A percentile compares a stretch with the other conserved stretches of the same genome.
These are phyloP conservation scores for Calonectria honghensis DNA, from an alignment of 2,329 filamentous ascomycete species.

Conservation along the genomic window DNA sequence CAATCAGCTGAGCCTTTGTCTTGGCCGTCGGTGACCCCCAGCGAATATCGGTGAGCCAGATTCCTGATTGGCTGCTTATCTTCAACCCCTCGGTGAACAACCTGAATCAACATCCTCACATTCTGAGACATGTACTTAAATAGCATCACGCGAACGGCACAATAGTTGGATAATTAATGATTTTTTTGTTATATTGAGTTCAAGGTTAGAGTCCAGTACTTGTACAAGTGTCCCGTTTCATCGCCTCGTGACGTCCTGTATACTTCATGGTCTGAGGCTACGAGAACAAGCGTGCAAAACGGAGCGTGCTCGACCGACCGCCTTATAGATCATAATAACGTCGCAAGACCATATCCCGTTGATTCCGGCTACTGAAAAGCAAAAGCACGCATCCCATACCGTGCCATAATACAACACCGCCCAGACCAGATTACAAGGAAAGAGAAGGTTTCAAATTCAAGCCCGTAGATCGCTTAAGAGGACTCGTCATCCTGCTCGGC, in stretches of 20 bases:
- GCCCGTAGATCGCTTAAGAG: slow-evolving; percentile 53
- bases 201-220: slow-evolving; percentile 50
- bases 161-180: not conserved
- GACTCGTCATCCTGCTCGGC: slow-evolving; percentile 77
- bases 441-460: slow-evolving; percentile 47
- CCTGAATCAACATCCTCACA: not conserved
- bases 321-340: slow-evolving; percentile 58
- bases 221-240: slow-evolving; percentile 58
- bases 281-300: slow-evolving; percentile 46
- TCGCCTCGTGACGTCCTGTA: slow-evolving; percentile 51
- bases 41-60: not conserved
- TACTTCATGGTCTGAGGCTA: slow-evolving; percentile 53
- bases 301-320: slow-evolving; percentile 52
- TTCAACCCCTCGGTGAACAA: not conserved
- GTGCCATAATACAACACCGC: slow-evolving; percentile 66
- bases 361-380: slow-evolving; percentile 59
- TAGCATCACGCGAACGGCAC: not conserved
- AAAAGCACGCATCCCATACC: slow-evolving; percentile 63
- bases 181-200: slow-evolving; percentile 49
- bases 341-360: slow-evolving; percentile 60
- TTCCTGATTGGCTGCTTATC: not conserved
- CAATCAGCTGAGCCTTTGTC: not conserved
- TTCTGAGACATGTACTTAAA: not conserved
- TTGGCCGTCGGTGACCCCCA: not conserved
- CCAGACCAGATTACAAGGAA: slow-evolving; percentile 62